Base-by-base conservation (phyloP, 2,329 filamentous ascomycete genomes). In the Fusarium nanum region DNA sequence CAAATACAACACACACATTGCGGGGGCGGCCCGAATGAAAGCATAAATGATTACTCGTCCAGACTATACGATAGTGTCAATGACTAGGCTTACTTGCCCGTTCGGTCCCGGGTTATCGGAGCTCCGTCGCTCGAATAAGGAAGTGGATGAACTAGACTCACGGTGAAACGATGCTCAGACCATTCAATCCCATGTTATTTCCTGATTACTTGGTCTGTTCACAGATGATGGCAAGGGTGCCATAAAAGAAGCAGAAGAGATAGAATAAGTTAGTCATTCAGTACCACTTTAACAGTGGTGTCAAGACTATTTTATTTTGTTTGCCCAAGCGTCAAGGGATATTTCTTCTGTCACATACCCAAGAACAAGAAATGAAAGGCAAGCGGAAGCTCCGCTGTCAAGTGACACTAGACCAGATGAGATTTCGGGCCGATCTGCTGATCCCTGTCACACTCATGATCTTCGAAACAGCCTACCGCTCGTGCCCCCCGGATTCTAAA, bases 1-100 rank as follows among this genome's bases (percentile, higher is more conserved):
- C 40, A 13, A 37, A 45, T 46, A 30, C 45, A 22, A 49, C 53
- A 18, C 25, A 49, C 48, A 50, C 30, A 22, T 67, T 67, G 62
- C 63, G 48, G 63, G 48, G 55, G 62, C 63, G 62, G 61, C 55
- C 63, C 63, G 63, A 66, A 49, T 66, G 6, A 20, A 61, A 23
- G 20, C 18, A n/a, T 6, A 8, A 40, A 30, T 30, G 2, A 28
- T 28, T 34, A 25, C 42, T 41, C 27, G 13, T 30, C 32, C 10
- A 22, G 4, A 13, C 8, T 23, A 7, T 3, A 32, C n/a, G 7
- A 59, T 46, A 56, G 41, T 40, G 41, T 30, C 41, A 46, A 60
- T 7, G 30, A 7, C 11, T 32, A 10, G 28, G 40, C 40, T 28
- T 13, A n/a, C 7, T 59, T 23, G 1, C 30, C 28, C 30, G 1